Evolutionary conservation across 169 alveolate species (phyloP).

Genomic region (Eimeria praecox): DNA sequence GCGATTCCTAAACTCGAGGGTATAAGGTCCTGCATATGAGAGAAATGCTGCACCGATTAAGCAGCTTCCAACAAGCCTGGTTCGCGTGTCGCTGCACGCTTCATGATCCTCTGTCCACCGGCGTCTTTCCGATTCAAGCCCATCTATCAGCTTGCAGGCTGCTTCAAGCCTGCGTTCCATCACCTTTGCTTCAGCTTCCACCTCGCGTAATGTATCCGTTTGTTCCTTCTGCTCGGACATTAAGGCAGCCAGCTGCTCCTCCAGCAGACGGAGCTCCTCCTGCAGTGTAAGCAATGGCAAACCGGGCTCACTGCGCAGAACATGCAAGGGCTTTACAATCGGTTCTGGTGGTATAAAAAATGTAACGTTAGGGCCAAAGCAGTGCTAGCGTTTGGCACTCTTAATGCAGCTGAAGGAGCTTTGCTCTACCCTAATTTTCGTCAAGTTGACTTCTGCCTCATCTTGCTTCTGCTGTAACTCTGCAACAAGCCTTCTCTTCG

Average conservation of each 20-base stretch:
- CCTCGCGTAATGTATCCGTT: constrained; percentile 91
- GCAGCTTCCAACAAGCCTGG: constrained; percentile 95
- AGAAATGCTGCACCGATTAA: constrained; percentile 94
- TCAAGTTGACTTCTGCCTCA: constrained; percentile 92
- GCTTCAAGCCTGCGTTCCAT: constrained; percentile 94
- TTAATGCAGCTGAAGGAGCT: not conserved
- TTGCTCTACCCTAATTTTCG: constrained; percentile 87
- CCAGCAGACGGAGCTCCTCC: constrained; percentile 90
- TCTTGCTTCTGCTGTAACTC: constrained; percentile 91
- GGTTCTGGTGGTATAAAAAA: not conserved
- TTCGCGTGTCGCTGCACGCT: constrained; percentile 88
- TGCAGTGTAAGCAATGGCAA: constrained; percentile 69
- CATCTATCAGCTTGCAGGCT: constrained; percentile 95
- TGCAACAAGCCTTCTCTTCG: constrained; percentile 92
- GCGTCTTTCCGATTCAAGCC: constrained; percentile 90
- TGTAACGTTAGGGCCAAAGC: not conserved
- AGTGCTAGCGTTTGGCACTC: not conserved
- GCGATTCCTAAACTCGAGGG: constrained; percentile 91
- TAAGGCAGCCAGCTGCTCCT: constrained; percentile 90
- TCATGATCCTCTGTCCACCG: constrained; percentile 94
- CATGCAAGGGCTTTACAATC: not conserved
- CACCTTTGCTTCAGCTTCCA: constrained; percentile 91
- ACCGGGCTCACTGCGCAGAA: not conserved
- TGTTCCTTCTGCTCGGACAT: constrained; percentile 91
- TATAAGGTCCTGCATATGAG: constrained; percentile 96